Conservation (phyloP, 1,139 yeast species). For the Tardiomyces blankii region DNA sequence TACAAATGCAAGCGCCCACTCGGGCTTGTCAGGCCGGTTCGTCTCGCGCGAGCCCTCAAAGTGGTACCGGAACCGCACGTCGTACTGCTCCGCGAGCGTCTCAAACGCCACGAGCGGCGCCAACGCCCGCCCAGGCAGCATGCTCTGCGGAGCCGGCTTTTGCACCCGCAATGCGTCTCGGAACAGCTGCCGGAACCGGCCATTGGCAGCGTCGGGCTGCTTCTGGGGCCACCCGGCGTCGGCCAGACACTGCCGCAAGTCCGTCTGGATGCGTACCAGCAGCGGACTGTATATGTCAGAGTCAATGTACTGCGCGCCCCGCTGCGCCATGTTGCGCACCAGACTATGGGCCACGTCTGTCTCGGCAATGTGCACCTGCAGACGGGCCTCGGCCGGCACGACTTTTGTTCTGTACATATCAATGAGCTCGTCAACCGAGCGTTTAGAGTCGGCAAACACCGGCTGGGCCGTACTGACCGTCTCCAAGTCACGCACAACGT, state of each 20-base stretch:
- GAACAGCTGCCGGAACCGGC: not conserved
- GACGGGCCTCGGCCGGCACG: not conserved
- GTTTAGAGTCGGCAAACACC: not conserved
- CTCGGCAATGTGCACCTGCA: not conserved
- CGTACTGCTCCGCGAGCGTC: constrained; percentile 44
- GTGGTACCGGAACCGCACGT: constrained; percentile 59
- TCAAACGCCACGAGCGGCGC: constrained; percentile 47
- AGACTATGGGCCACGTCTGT: not conserved
- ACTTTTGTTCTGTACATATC: not conserved
- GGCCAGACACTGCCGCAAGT: not conserved
- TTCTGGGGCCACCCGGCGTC: not conserved
- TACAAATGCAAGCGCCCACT: constrained; percentile 57
- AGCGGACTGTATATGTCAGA: not conserved
- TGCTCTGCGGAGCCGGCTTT: not conserved
- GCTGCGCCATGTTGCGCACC: not conserved
- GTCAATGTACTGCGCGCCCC: not conserved
- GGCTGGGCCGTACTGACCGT: not conserved
- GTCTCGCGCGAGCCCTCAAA: constrained; percentile 49
- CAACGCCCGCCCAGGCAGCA: not conserved
- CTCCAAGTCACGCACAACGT: not conserved
- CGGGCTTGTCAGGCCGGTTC: constrained; percentile 65
- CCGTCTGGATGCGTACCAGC: not conserved
- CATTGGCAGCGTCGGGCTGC: not conserved
- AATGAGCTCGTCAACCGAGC: not conserved
- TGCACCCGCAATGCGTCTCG: not conserved